A percentile compares a stretch with the other conserved stretches of the same genome.
Evolutionary conservation across 1,139 yeast species (phyloP).

Genomic region (Hansenula sp.): DNA sequence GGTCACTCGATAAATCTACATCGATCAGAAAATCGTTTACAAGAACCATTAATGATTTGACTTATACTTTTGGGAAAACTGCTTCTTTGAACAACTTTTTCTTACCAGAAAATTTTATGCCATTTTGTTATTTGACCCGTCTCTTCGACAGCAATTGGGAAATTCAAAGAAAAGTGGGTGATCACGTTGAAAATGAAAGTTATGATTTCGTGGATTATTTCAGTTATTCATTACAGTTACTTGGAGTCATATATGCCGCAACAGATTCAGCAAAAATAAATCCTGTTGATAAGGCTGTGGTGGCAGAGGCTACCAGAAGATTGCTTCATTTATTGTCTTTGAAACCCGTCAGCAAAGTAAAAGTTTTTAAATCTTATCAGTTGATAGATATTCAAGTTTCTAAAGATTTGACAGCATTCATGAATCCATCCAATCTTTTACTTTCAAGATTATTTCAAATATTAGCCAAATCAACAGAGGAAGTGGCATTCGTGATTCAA

Average conservation of each 20-base stretch:
- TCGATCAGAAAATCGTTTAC: neutral
- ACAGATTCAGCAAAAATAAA: constrained; percentile 8
- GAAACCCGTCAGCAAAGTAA: neutral
- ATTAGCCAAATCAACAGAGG: constrained; percentile 17
- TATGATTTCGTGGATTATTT: constrained; percentile 45
- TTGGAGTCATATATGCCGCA: constrained; percentile 30
- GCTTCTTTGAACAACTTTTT: constrained; percentile 24
- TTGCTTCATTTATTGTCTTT: constrained; percentile 1
- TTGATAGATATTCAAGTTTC: constrained; percentile 38
- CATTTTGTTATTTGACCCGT: constrained; percentile 39
- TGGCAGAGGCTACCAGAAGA: neutral
- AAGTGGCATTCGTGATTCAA: constrained; percentile 14
- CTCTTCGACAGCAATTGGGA: constrained; percentile 56
- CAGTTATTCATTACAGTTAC: constrained; percentile 42
- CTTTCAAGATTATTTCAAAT: constrained; percentile 27
- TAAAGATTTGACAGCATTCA: constrained; percentile 45
- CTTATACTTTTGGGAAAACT: constrained; percentile 39
- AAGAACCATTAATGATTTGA: constrained; percentile 19
- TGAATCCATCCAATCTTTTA: constrained; percentile 57
- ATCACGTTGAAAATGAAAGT: constrained; percentile 59
- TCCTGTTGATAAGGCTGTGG: neutral
- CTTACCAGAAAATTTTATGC: constrained; percentile 30
- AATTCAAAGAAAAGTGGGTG: constrained; percentile 56
- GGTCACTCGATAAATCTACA: constrained; percentile 16
- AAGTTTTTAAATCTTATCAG: constrained; percentile 2